These are phyloP conservation scores for Microbotryum scabiosae DNA, from an alignment of 1,284 basidiomycete genomes.

Conservation along the genomic window DNA sequence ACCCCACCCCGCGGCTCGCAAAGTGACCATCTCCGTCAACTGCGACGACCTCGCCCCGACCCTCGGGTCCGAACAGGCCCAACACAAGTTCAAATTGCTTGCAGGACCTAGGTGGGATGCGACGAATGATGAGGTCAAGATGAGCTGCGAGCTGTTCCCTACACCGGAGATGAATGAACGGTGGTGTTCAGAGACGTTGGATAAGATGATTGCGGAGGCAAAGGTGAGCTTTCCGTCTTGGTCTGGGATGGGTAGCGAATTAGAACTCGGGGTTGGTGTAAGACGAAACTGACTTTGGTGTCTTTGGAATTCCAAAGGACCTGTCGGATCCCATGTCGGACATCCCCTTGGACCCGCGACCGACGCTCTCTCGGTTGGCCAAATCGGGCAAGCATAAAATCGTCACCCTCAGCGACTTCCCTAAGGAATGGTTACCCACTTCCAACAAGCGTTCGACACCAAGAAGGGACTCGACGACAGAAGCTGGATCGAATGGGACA, in stretches of 20 bases:
- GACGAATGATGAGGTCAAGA: slow-evolving; percentile 34
- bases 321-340: slow-evolving; percentile 33
- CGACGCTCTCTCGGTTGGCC: slow-evolving; percentile 27
- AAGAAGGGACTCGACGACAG: neutral
- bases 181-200: slow-evolving; percentile 43
- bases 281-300: neutral
- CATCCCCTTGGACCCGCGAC: slow-evolving; percentile 39
- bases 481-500: neutral
- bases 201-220: slow-evolving; percentile 39
- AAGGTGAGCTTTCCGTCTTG: slow-evolving; percentile 28
- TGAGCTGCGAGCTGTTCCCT: slow-evolving; percentile 39
- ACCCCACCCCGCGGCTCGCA: slow-evolving; percentile 39
- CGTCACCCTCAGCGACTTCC: slow-evolving; percentile 37
- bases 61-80: slow-evolving; percentile 17
- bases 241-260: neutral
- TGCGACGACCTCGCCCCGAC: slow-evolving; percentile 32
- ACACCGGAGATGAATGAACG: slow-evolving; percentile 41
- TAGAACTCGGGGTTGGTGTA: no score
- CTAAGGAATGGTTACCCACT: slow-evolving; percentile 38
- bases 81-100: slow-evolving; percentile 41
- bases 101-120: slow-evolving; percentile 36
- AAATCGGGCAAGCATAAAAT: slow-evolving; percentile 31
- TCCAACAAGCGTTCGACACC: neutral
- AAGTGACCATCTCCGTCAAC: slow-evolving; percentile 37
- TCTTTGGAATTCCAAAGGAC: slow-evolving; percentile 8